Evolutionary conservation across 1,284 basidiomycete genomes (phyloP), one percentile per base, ranked within the genome.

Genomic region (Ceratobasidium sp.): DNA sequence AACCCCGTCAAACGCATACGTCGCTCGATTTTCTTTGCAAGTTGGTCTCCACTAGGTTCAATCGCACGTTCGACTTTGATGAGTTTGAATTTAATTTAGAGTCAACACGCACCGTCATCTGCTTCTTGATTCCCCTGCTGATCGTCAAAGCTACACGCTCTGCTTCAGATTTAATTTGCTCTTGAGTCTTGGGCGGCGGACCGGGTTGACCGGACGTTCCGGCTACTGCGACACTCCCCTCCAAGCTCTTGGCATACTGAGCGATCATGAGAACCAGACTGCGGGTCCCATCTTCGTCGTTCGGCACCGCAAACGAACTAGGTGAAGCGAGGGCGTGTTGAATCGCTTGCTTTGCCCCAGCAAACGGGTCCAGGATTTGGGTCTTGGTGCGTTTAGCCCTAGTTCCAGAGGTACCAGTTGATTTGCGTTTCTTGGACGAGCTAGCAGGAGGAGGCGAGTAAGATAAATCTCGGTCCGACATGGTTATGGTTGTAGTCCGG

Each of bases 1-100:
- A 14, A 88, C 81, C 18, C 86, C 87, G 73, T 88, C 86, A 76
- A 86, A 88, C 10, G 77, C 75, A 82, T 83, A 88, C 72, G 83
- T 86, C 10, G 87, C 82, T 16, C 78, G 75, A 23, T 84, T 83
- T 0, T 78, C 81, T 76, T 86, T 87, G 78, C 86, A 88, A 1
- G 83, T 83, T 2, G 84, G 81, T 74, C 83, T 85, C 85, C 85
- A 87, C 86, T 86, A 61, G 30, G 67, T 34, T 60, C 59, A 72
- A 73, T 34, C 30, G 32, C 30, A n/a, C n/a, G n/a, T n/a, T n/a
- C n/a, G n/a, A n/a, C n/a, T n/a, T n/a, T n/a, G n/a, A n/a, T 52
- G 9, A 52, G 50, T 52, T 52, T 52, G n/a, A n/a, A n/a, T n/a
- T n/a, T n/a, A n/a, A n/a, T n/a, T n/a, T n/a, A n/a, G n/a, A n/a